Evolutionary conservation across 2,329 filamentous ascomycete species (phyloP), one percentile per base, ranked within the genome.

Genomic region (Fusarium nematophilum): DNA sequence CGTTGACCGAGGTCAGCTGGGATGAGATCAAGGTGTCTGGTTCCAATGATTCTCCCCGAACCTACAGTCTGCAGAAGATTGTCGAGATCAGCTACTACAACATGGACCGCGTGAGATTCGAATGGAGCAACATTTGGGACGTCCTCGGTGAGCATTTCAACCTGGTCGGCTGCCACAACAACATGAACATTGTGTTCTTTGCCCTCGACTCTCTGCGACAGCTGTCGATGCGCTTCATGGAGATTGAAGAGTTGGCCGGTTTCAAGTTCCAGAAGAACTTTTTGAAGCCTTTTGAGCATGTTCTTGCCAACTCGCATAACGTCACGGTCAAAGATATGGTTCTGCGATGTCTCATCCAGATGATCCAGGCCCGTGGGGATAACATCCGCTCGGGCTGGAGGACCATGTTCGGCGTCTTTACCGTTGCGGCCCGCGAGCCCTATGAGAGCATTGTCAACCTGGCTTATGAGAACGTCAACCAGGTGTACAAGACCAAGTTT

Each of bases 191-290:
- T 46, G 96, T 99, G 9, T 98, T 96, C 78, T 99, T 99, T 71
- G 95, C 95, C 4, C 83, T 99, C 23, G 96, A 99, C 78, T 97
- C 94, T 3, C 78, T 99, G 37, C 87, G 96, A 33, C 95, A 99
- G 74, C 80, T 99, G 33, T 97, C 94, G 1, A 98, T 99, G 93
- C 90, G 93, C 14, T 99, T 99, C 73, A 91, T 99, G 90, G 95
- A 99, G 76, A 93, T 98, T 57, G 95, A 97, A 73, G 95, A 99
- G 75, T 78, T 99, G 66, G 92, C 95, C 1, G 95, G 96, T 70
- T 99, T 99, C 85, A 98, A 98, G 75, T 99, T 99, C 72, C 95
- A 99, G 70, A 99, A 99, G 74, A 94, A 99, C 73, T 99, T 99
- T 74, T 79, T 99, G 48, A 98, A 97, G 76, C 95, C 96, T 0